These are phyloP conservation scores for Chalara sp. DNA, from an alignment of 2,329 filamentous ascomycete species.

Conservation along the genomic window DNA sequence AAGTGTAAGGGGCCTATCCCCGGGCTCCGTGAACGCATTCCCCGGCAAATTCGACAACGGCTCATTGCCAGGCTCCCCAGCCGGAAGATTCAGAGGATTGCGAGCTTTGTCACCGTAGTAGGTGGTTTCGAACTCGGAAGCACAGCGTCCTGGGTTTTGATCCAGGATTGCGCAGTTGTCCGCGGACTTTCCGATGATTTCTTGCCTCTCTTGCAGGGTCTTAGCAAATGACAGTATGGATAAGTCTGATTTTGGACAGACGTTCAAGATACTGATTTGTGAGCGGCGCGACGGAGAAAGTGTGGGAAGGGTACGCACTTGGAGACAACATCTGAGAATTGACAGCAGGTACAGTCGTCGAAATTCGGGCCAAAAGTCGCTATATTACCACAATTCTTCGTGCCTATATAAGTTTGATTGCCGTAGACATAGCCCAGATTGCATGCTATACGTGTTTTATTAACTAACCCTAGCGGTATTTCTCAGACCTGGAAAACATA, in stretches of 20 bases:
- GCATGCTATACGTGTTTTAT: constrained; percentile 4
- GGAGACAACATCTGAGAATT: not conserved
- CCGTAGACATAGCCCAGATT: constrained; percentile 11
- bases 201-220: not conserved
- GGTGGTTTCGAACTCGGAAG: not conserved
- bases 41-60: constrained; percentile 7
- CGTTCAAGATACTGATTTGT: not conserved
- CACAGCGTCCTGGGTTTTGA: not conserved
- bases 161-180: not conserved
- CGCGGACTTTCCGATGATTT: not conserved
- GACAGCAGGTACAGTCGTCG: not conserved
- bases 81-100: constrained; percentile 4
- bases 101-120: not conserved
- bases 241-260: not conserved
- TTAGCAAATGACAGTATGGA: not conserved
- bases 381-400: not conserved
- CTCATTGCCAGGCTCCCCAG: constrained; percentile 6
- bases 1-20: not conserved
- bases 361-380: not conserved
- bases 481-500: not conserved
- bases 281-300: too few relatives aligned
- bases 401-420: too few relatives aligned
- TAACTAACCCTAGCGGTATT: too few relatives aligned
- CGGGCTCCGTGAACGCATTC: constrained; percentile 9
- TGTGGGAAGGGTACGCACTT: too few relatives aligned